Percentiles rank a stretch among this genome's conserved stretches.
phyloP scores from a whole-genome alignment of 768 basidiomycete genomes.

The Aureoboletus auriporus region DNA sequence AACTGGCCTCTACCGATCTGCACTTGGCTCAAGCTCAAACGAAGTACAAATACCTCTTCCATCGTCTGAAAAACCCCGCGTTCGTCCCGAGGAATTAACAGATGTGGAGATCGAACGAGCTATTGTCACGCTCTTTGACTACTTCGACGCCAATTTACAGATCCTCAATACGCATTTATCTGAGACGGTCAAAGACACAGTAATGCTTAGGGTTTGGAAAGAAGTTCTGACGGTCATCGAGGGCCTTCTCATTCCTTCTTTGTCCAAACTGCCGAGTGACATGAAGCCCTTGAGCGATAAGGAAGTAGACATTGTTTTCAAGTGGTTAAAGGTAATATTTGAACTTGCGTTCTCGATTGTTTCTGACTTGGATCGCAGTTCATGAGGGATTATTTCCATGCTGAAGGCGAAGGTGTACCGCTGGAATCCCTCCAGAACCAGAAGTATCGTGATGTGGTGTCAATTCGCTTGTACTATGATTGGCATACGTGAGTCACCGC shows the following conservation, averaged over 20 bases:
- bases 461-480: slow-evolving; percentile 93
- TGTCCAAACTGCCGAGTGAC: slow-evolving; percentile 80
- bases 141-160: slow-evolving; percentile 90
- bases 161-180: slow-evolving; percentile 87
- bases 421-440: slow-evolving; percentile 86
- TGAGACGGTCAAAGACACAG: slow-evolving; percentile 81
- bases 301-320: slow-evolving; percentile 98
- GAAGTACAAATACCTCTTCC: slow-evolving; percentile 81
- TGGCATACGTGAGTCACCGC: slow-evolving; percentile 73
- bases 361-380: slow-evolving; percentile 43
- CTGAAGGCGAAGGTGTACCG: slow-evolving; percentile 86
- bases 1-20: slow-evolving; percentile 77
- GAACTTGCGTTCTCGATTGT: not conserved
- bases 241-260: slow-evolving; percentile 82
- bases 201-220: slow-evolving; percentile 95
- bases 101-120: slow-evolving; percentile 95
- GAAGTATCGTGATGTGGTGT: slow-evolving; percentile 89
- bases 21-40: slow-evolving; percentile 56
- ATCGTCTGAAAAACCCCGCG: slow-evolving; percentile 67
- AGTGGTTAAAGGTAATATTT: slow-evolving; percentile 81
- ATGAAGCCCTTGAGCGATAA: slow-evolving; percentile 93
- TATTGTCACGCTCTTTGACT: slow-evolving; percentile 89
- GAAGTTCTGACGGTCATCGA: slow-evolving; percentile 87
- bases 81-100: slow-evolving; percentile 75
- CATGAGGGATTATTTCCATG: slow-evolving; percentile 92